A percentile compares a stretch with the other conserved stretches of the same genome.
These are phyloP conservation scores for Babesia gibsoni DNA, from an alignment of 169 alveolate genomes.

Conservation along the genomic window DNA sequence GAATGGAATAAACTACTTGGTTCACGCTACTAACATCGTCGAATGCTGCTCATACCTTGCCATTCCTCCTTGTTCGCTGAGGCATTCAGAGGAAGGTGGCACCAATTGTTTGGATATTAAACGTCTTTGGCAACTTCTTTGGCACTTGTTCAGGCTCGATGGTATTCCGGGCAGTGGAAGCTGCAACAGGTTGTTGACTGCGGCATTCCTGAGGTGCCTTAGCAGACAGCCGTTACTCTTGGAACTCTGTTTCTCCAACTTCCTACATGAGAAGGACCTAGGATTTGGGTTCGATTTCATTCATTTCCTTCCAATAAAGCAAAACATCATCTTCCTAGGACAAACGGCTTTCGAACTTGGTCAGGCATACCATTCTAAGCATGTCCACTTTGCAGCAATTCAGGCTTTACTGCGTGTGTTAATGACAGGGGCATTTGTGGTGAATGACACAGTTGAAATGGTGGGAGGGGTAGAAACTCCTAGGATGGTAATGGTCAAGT, in stretches of 20 bases:
- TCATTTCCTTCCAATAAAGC: conserved; percentile 34
- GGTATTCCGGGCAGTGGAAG: conserved; percentile 66
- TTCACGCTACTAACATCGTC: conserved; percentile 55
- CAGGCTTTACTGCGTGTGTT: conserved; percentile 19
- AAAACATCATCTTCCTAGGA: not conserved
- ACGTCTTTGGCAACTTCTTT: conserved; percentile 44
- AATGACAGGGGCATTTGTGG: not conserved
- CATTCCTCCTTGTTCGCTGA: conserved; percentile 27
- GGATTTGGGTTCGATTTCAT: conserved; percentile 53
- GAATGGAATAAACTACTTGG: conserved; percentile 47
- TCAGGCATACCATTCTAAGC: conserved; percentile 48
- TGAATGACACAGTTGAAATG: not conserved
- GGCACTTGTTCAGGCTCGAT: conserved; percentile 65
- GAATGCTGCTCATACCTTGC: conserved; percentile 47
- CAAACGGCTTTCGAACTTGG: conserved; percentile 58
- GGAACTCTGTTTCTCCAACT: conserved; percentile 32
- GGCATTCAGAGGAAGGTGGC: not conserved
- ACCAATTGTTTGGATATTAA: conserved; percentile 3
- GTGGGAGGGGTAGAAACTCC: not conserved
- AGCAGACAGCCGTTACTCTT: conserved; percentile 50
- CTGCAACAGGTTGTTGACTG: conserved; percentile 25
- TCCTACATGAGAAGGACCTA: conserved; percentile 31
- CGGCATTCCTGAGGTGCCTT: conserved; percentile 40
- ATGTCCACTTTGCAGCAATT: conserved; percentile 48
- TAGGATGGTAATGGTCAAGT: conserved; percentile 1